phyloP scores from a whole-genome alignment of 768 basidiomycete species.

The Dacryopinax primogenitus region DNA sequence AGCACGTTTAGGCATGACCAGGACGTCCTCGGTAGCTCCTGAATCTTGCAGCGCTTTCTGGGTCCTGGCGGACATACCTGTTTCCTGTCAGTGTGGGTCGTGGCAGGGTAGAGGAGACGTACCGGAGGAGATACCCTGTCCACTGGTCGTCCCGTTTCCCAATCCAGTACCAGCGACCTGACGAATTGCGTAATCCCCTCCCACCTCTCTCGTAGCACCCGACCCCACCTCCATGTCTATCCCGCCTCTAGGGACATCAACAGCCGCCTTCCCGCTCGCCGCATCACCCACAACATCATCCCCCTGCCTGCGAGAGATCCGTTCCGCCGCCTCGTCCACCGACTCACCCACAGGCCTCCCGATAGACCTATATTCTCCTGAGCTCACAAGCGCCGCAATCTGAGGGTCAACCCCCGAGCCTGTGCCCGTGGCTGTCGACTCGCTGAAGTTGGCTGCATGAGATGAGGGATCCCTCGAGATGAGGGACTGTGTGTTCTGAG shows the following conservation, averaged over 20 bases:
- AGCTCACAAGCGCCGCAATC: neutral
- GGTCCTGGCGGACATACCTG: no score
- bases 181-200: no score
- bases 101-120: no score
- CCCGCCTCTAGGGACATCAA: neutral
- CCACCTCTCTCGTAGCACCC: neutral
- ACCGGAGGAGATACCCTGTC: no score
- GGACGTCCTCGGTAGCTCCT: no score
- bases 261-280: neutral
- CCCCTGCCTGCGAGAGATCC: neutral
- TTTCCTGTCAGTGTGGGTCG: no score
- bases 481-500: slow-evolving; percentile 1
- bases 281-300: slow-evolving; percentile 1
- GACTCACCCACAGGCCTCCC: neutral
- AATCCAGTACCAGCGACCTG: no score
- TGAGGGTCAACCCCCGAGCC: neutral
- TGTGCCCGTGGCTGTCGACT: neutral
- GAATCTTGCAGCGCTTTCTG: no score
- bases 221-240: neutral
- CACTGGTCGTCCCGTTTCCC: no score
- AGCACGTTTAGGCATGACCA: no score
- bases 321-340: neutral
- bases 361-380: neutral
- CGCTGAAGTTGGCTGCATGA: neutral
- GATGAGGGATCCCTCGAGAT: neutral